Evolutionary conservation across 805 yeast genomes (phyloP).

Genomic region (Myxozyma kluyveri): DNA sequence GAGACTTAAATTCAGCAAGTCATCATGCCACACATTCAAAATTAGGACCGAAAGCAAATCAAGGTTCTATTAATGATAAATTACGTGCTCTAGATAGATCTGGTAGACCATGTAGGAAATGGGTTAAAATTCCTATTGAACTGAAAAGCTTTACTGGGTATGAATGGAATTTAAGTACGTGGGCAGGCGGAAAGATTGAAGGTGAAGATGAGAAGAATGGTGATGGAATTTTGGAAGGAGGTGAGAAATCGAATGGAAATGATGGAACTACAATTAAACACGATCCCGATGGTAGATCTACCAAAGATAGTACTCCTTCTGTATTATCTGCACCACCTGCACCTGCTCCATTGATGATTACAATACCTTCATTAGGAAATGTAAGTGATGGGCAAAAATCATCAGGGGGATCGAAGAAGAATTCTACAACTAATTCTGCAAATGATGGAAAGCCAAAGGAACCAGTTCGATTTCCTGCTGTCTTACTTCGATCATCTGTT

Average conservation of each 20-base stretch:
- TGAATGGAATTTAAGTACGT: constrained; percentile 39
- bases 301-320: not conserved
- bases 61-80: constrained; percentile 38
- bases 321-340: constrained; percentile 20
- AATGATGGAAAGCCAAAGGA: constrained; percentile 6
- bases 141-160: constrained; percentile 49
- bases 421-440: not conserved
- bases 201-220: not conserved
- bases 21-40: constrained; percentile 28
- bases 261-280: not conserved
- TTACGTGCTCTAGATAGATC: constrained; percentile 44
- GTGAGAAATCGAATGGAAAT: not conserved
- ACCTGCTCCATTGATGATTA: constrained; percentile 25
- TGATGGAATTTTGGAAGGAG: too few relatives aligned
- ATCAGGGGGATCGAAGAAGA: not conserved
- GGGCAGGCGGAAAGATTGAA: constrained; percentile 40
- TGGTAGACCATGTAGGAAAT: constrained; percentile 46
- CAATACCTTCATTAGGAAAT: constrained; percentile 23
- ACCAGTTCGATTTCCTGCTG: constrained; percentile 17
- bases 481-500: constrained; percentile 7
- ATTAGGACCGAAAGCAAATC: constrained; percentile 34
- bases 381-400: not conserved
- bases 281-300: not conserved
- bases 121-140: constrained; percentile 44
- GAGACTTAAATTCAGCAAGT: not conserved